phyloP scores from a whole-genome alignment of 1,284 basidiomycete species.

The Flammula alnicola region DNA sequence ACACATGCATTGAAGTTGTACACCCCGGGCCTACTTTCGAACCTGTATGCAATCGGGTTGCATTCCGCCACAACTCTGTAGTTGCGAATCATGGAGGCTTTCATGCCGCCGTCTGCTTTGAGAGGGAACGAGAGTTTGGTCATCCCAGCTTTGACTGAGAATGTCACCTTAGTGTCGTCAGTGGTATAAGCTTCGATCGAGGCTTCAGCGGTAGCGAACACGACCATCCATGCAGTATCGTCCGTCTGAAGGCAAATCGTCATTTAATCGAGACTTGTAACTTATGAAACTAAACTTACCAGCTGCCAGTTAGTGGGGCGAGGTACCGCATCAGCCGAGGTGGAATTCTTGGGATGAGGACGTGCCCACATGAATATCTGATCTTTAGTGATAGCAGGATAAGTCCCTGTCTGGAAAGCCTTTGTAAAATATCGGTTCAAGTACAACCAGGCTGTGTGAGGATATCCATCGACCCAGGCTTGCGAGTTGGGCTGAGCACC shows the following conservation, averaged over 20 bases:
- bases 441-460: conserved; percentile 59
- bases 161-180: conserved; percentile 28
- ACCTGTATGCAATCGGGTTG: conserved; percentile 44
- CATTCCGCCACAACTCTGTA: conserved; percentile 45
- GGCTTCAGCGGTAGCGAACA: conserved; percentile 52
- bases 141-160: conserved; percentile 51
- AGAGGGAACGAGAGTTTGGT: conserved; percentile 58
- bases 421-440: conserved; percentile 58
- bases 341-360: conserved; percentile 52
- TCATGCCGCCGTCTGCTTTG: conserved; percentile 48
- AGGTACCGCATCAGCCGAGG: conserved; percentile 44
- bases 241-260: conserved; percentile 53
- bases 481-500: conserved; percentile 59
- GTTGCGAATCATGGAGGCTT: conserved; percentile 47
- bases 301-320: conserved; percentile 47
- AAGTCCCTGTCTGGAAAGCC: conserved; percentile 65
- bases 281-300: conserved; percentile 35
- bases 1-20: conserved; percentile 57
- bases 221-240: conserved; percentile 58
- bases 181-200: conserved; percentile 49
- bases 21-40: conserved; percentile 43
- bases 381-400: conserved; percentile 57
- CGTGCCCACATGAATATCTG: conserved; percentile 67
- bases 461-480: conserved; percentile 67
- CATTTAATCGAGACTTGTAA: background rate